Base-by-base conservation (phyloP, 2,329 filamentous ascomycete species). In the Sphaerulina musiva region DNA sequence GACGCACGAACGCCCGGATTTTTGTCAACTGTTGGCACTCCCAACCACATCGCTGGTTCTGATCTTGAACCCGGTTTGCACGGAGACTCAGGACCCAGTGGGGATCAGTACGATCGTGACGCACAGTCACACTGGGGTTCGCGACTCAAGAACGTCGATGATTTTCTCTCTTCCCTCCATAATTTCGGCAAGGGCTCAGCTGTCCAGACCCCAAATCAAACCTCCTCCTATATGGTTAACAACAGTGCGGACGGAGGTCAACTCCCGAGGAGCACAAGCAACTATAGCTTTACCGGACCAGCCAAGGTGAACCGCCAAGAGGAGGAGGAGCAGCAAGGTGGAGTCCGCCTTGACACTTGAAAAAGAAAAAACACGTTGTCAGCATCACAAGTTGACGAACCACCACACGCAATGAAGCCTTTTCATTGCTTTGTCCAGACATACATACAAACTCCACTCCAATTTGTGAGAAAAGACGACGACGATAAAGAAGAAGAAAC, bases 21-120 rank as follows among this genome's bases (percentile, higher is more conserved):
- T 7, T 46, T 45, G 3, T 59, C 56, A 5, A 54, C 52, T 41
- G 14, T 54, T 8, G 48, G 48, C 31, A 54, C 55, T 26, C 55
- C 54, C 10, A 38, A 40, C 17, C 42, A 45, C 32, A 43, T 41
- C 14, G 44, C 38, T 20, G 40, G 42, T 20, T 45, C 29, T 31
- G 40, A 29, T n/a, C 34, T 38, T 38, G 6, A 14, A 7, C 7
- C 12, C 12, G 34, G 34, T 9, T n/a, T 38, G 34, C 12, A 38
- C 12, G 34, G 8, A 11, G 34, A n/a, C 8, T 9, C 10, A 38
- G 34, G 10, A 3, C 2, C 5, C 10, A 12, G 42, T 23, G 5
- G 20, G 42, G 8, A 38, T 3, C 34, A 11, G 2, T 23, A 36
- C 14, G n/a, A 11, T 20, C 34, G 17, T 56, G 14, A 4, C 14